Evolutionary conservation across 148 eudicot genomes (phyloP).

Genomic region (Tetragonia tetragonoides): DNA sequence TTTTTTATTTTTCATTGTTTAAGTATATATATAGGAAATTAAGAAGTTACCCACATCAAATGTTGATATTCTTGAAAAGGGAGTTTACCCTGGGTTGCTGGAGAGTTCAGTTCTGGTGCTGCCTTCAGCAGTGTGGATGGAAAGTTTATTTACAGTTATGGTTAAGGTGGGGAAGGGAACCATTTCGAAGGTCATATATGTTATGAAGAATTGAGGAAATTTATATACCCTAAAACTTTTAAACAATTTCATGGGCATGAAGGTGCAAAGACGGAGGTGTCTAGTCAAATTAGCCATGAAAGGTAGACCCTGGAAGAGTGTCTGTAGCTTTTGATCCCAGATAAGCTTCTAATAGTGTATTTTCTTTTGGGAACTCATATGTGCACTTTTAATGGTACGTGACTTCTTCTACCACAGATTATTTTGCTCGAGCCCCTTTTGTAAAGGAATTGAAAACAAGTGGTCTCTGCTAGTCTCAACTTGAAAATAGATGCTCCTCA

Average conservation of each 20-base stretch:
- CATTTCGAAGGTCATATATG: background rate
- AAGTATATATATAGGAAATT: too few relatives aligned
- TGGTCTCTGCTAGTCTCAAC: background rate
- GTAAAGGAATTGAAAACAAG: background rate
- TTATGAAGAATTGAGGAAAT: background rate
- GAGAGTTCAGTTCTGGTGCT: background rate
- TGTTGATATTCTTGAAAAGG: too few relatives aligned
- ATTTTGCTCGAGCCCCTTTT: background rate
- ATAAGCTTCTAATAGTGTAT: background rate
- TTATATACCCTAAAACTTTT: too few relatives aligned
- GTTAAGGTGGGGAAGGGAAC: background rate
- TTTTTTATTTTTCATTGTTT: too few relatives aligned
- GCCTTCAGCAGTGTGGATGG: background rate
- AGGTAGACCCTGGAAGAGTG: background rate
- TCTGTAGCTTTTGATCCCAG: background rate
- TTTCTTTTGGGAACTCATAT: background rate
- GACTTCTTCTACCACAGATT: background rate
- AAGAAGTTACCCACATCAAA: too few relatives aligned
- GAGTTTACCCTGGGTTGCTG: background rate
- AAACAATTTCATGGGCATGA: too few relatives aligned
- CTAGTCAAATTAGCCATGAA: background rate
- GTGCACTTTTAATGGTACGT: background rate
- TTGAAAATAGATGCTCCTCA: background rate
- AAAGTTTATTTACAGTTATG: background rate
- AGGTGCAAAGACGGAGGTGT: too few relatives aligned